phyloP scores from a whole-genome alignment of 106 monocot genomes.

The Acorus calamus region DNA sequence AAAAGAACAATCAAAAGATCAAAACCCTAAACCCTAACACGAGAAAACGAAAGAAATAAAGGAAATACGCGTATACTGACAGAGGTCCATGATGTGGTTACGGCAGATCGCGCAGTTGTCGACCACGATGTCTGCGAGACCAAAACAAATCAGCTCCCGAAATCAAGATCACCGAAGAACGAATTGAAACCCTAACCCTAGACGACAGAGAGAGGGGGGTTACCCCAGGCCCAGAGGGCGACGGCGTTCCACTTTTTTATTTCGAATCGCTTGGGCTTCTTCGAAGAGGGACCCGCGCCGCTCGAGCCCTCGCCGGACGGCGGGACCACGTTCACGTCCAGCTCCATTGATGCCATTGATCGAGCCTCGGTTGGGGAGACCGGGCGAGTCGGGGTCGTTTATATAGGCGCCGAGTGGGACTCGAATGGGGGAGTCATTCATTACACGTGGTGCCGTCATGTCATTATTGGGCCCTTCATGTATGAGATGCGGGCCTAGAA shows the following conservation, averaged over 20 bases:
- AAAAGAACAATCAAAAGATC: neutral
- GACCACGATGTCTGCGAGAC: constrained; percentile 41
- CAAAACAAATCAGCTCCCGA: too few species aligned
- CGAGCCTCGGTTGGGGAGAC: too few species aligned
- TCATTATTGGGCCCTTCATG: too few species aligned
- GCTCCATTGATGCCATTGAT: constrained; percentile 38
- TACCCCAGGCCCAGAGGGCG: constrained; percentile 90
- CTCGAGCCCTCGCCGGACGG: neutral
- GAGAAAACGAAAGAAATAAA: neutral
- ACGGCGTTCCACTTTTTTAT: constrained; percentile 98
- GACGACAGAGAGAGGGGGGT: neutral
- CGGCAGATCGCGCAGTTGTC: constrained; percentile 88
- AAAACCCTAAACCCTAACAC: constrained; percentile 9
- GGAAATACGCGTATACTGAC: constrained; percentile 21
- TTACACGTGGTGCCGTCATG: too few species aligned
- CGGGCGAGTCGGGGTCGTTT: too few species aligned
- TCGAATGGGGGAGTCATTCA: too few species aligned
- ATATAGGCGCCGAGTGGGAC: too few species aligned
- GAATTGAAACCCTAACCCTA: too few species aligned
- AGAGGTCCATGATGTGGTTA: constrained; percentile 97
- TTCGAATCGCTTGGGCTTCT: constrained; percentile 82
- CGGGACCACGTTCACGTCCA: constrained; percentile 35
- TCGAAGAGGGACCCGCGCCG: constrained; percentile 13
- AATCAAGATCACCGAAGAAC: too few species aligned
- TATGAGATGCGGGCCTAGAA: too few species aligned